Base-by-base conservation (phyloP, 1,139 yeast species). In the Williopsis jadinii region DNA sequence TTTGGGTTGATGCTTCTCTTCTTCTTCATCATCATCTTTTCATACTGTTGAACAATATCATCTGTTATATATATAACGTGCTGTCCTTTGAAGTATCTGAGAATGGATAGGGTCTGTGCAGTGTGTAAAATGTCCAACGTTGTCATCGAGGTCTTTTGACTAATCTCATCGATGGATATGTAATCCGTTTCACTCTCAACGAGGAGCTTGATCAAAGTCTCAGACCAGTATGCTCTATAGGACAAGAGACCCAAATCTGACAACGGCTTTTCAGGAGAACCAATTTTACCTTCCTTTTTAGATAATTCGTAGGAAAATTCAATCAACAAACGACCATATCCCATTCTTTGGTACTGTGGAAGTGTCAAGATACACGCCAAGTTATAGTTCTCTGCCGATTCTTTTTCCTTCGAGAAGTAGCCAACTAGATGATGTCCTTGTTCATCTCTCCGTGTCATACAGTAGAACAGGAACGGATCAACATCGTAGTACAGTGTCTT, bases 191-290 rank as follows among this genome's bases (percentile, higher is more conserved):
- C 68, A 50, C 67, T 66, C 52, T 88, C 95, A 37, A 84, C 82
- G 31, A 92, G 64, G 32, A 87, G 60, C 42, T 79, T 81, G 11
- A 88, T 81, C 44, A 92, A 70, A 0, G 94, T 80, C 54, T 92
- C 97, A 0, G 97, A 81, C 99, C 99, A 92, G 59, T 75, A 94
- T 0, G 97, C 97, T 60, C 98, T 79, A 59, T 94, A 92, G 4
- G 95, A 85, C 38, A 92, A 71, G 30, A 92, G 69, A 30, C 99
- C 99, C 57, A 92, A 71, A 71, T 92, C 97, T 0, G 97, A 87
- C 29, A 92, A 69, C 2, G 99, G 99, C 56, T 94, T 94, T 63
- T 92, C 99, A 0, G 98, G 99, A 0, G 97, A 87, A 0, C 99
- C 99, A 3, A 81, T 77, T 60, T 90, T 92, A 44, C 82, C 82